These are phyloP conservation scores for Saccharomyces mikatae DNA, from an alignment of 805 yeast genomes.

Conservation along the genomic window DNA sequence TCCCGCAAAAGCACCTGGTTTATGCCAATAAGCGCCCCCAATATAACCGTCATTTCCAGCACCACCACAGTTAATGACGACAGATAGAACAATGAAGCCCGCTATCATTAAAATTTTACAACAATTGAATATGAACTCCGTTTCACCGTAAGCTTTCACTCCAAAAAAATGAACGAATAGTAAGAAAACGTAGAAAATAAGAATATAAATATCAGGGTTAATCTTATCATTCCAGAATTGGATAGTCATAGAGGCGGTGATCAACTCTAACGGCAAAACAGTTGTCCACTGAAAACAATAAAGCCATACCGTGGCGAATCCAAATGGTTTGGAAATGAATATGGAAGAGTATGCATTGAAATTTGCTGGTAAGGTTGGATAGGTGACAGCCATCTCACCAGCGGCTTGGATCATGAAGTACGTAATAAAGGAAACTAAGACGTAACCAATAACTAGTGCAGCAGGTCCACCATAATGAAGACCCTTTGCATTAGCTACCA, in stretches of 20 bases:
- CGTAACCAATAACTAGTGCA: constrained; percentile 45
- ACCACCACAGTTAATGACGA: constrained; percentile 53
- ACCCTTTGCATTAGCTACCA: constrained; percentile 47
- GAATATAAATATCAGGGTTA: constrained; percentile 49
- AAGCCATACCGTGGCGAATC: constrained; percentile 68
- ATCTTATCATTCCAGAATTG: constrained; percentile 41
- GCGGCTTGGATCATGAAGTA: constrained; percentile 50
- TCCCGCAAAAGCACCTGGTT: constrained; percentile 43
- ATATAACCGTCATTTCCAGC: constrained; percentile 46
- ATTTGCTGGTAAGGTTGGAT: constrained; percentile 34
- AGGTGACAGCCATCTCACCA: constrained; percentile 35
- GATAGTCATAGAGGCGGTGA: constrained; percentile 49
- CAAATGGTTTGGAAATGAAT: constrained; percentile 58
- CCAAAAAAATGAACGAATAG: constrained; percentile 49
- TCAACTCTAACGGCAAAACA: constrained; percentile 56
- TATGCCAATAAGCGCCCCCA: constrained; percentile 52
- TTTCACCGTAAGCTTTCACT: constrained; percentile 62
- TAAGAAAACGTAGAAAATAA: constrained; percentile 46
- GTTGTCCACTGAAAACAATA: constrained; percentile 58
- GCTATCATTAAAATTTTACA: constrained; percentile 50
- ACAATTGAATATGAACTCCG: constrained; percentile 49
- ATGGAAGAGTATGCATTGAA: constrained; percentile 33
- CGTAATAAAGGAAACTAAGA: constrained; percentile 49
- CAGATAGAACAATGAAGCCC: constrained; percentile 50
- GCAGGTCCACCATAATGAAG: constrained; percentile 39